Percentiles rank a stretch among this genome's conserved stretches.
phyloP scores from a whole-genome alignment of 345 rosid species.

The Pugionium dolabratum region DNA sequence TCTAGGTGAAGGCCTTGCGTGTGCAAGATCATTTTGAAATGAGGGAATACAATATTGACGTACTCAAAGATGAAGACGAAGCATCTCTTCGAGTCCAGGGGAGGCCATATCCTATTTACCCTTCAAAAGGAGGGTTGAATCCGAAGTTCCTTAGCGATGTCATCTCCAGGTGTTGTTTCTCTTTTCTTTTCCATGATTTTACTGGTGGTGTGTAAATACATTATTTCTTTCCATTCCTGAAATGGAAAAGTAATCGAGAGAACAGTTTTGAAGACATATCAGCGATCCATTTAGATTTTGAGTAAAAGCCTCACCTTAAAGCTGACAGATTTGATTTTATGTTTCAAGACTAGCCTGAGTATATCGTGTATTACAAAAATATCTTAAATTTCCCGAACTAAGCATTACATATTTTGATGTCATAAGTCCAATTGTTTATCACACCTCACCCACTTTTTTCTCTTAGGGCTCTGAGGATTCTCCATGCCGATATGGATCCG shows the following conservation, averaged over 20 bases:
- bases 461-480: slow-evolving; percentile 61
- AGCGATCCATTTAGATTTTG: slow-evolving; percentile 14
- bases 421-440: slow-evolving; percentile 4
- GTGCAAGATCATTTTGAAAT: slow-evolving; percentile 80
- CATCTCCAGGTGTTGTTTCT: slow-evolving; percentile 65
- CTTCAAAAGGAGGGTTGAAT: slow-evolving; percentile 84
- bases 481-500: slow-evolving; percentile 68
- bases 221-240: not conserved
- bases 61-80: slow-evolving; percentile 68
- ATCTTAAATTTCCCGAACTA: slow-evolving; percentile 17
- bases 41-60: slow-evolving; percentile 78
- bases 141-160: slow-evolving; percentile 64
- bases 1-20: slow-evolving; percentile 47
- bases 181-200: slow-evolving; percentile 2
- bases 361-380: slow-evolving; percentile 1
- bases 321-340: slow-evolving; percentile 10
- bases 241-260: not conserved
- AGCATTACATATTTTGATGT: slow-evolving; percentile 14
- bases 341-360: slow-evolving; percentile 17
- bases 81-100: slow-evolving; percentile 52
- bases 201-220: not conserved
- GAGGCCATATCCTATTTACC: slow-evolving; percentile 92
- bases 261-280: slow-evolving; percentile 6
- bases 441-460: slow-evolving; percentile 21
- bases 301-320: slow-evolving; percentile 10